Percentiles rank a stretch among this genome's conserved stretches.
phyloP scores from a whole-genome alignment of 106 monocot species.

The Gastrodia elata region DNA sequence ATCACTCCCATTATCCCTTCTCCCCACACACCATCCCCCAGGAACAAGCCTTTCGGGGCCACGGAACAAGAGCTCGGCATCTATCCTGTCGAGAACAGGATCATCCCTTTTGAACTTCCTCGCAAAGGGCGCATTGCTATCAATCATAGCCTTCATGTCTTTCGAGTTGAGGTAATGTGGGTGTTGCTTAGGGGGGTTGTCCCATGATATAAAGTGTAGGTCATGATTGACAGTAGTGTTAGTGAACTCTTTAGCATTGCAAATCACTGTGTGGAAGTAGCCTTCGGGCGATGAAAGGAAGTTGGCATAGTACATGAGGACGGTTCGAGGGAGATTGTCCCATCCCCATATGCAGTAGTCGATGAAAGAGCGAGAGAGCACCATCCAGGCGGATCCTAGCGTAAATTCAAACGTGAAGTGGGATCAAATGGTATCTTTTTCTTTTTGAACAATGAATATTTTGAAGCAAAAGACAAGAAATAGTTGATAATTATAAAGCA shows the following conservation, averaged over 20 bases:
- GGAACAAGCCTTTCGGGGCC: conserved; percentile 33
- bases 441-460: no score
- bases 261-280: conserved; percentile 96
- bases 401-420: not conserved
- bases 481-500: not conserved
- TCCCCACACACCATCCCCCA: conserved; percentile 71
- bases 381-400: conserved; percentile 97
- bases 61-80: conserved; percentile 51
- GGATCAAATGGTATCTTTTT: no score
- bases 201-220: conserved; percentile 92
- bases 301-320: conserved; percentile 91
- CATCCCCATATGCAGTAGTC: conserved; percentile 95
- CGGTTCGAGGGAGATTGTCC: conserved; percentile 80
- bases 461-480: not conserved
- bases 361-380: conserved; percentile 53
- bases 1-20: conserved; percentile 28
- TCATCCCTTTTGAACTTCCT: conserved; percentile 49
- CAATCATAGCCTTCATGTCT: conserved; percentile 50
- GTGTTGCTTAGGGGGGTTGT: conserved; percentile 88
- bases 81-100: conserved; percentile 68
- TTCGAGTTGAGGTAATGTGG: conserved; percentile 59
- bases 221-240: conserved; percentile 92
- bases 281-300: conserved; percentile 90
- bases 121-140: conserved; percentile 70
- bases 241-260: conserved; percentile 68